A percentile compares a stretch with the other conserved stretches of the same genome.
Conservation (phyloP, 1,284 basidiomycete species). For the Fomitopsis betulina region DNA sequence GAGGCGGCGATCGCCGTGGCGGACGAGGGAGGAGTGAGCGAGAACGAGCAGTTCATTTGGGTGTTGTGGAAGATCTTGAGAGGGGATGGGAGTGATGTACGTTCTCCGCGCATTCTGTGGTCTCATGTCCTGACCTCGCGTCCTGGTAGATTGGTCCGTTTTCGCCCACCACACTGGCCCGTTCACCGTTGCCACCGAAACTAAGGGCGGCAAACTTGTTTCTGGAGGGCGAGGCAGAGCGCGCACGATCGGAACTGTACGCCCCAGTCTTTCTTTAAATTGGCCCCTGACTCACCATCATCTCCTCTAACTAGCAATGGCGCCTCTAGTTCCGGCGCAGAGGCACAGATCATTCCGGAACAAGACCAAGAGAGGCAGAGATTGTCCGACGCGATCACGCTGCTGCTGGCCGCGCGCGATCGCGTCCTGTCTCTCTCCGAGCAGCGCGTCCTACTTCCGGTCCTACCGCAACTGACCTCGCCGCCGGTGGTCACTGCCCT, state of each 20-base stretch:
- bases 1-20: slow-evolving; percentile 50
- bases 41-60: slow-evolving; percentile 75
- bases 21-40: slow-evolving; percentile 45
- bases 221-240: slow-evolving; percentile 54
- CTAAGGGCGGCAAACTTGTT: slow-evolving; percentile 62
- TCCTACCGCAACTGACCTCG: slow-evolving; percentile 41
- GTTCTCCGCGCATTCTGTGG: slow-evolving; percentile 19
- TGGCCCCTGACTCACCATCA: not conserved
- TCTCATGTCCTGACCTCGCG: not conserved
- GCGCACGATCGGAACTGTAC: slow-evolving; percentile 27
- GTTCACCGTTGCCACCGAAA: slow-evolving; percentile 65
- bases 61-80: slow-evolving; percentile 78
- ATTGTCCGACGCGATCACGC: slow-evolving; percentile 51
- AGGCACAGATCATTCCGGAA: slow-evolving; percentile 25
- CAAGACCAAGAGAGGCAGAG: slow-evolving; percentile 34
- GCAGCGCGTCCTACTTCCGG: slow-evolving; percentile 52
- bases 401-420: slow-evolving; percentile 61
- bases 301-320: slow-evolving; percentile 24
- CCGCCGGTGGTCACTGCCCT: slow-evolving; percentile 61
- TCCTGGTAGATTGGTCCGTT: slow-evolving; percentile 63
- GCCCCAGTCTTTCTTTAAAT: not conserved
- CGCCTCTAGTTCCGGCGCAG: slow-evolving; percentile 4
- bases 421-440: slow-evolving; percentile 68
- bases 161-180: slow-evolving; percentile 64
- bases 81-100: slow-evolving; percentile 73